A percentile compares a stretch with the other conserved stretches of the same genome.
Conservation (phyloP, 2,329 filamentous ascomycete genomes). For the Nothopassalora personata region DNA sequence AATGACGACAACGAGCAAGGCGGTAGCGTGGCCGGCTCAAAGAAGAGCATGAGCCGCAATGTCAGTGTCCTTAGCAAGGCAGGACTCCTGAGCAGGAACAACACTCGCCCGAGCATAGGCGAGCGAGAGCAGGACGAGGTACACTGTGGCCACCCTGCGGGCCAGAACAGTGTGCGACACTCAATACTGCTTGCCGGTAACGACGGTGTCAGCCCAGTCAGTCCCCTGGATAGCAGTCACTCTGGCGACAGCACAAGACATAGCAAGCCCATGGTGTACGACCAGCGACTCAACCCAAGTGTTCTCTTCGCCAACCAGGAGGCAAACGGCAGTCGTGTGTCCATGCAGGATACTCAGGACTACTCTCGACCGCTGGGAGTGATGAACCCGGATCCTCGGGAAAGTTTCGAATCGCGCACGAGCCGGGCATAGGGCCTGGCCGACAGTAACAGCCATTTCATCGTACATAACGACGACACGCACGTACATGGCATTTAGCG, state of each 20-base stretch:
- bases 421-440: slow-evolving; percentile 6
- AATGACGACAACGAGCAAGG: slow-evolving; percentile 19
- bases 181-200: slow-evolving; percentile 28
- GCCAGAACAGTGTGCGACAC: slow-evolving; percentile 30
- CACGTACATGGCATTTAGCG: slow-evolving; percentile 12
- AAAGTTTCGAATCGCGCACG: slow-evolving; percentile 28
- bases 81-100: slow-evolving; percentile 36
- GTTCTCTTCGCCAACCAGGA: slow-evolving; percentile 41
- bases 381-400: slow-evolving; percentile 31
- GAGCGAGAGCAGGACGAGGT: slow-evolving; percentile 26
- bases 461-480: slow-evolving; percentile 17
- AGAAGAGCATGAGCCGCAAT: slow-evolving; percentile 34
- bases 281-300: slow-evolving; percentile 46
- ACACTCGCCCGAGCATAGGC: slow-evolving; percentile 20
- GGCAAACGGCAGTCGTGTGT: slow-evolving; percentile 43
- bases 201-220: slow-evolving; percentile 27
- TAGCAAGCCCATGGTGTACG: slow-evolving; percentile 43
- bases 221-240: slow-evolving; percentile 28
- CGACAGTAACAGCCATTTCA: slow-evolving; percentile 3
- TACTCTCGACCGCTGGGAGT: slow-evolving; percentile 44
- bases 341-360: slow-evolving; percentile 45
- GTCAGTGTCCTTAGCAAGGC: slow-evolving; percentile 46
- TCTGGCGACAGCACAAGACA: slow-evolving; percentile 30
- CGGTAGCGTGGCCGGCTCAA: slow-evolving; percentile 11
- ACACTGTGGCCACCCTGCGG: slow-evolving; percentile 16